phyloP scores from a whole-genome alignment of 2,329 filamentous ascomycete species.

The Colletotrichum orchidophilum region DNA sequence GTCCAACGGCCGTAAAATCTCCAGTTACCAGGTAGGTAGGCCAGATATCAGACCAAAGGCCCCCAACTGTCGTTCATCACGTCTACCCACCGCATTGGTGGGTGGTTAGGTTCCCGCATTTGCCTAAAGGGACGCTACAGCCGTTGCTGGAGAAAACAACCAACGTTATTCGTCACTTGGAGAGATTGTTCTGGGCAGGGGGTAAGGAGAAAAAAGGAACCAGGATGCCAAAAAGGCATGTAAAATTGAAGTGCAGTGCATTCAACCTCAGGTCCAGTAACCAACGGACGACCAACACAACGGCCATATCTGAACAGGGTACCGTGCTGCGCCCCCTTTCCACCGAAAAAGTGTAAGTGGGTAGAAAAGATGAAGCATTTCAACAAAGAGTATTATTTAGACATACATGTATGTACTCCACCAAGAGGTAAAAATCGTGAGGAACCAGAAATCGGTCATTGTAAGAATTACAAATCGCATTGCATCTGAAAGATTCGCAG shows the following conservation, averaged over 20 bases:
- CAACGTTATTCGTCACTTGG: not conserved
- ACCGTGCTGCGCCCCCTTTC: not conserved
- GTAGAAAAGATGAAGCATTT: not conserved
- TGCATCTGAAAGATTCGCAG: not conserved
- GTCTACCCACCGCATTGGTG: not conserved
- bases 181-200: not conserved
- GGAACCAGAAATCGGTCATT: not conserved
- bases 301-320: not conserved
- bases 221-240: not conserved
- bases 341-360: not conserved
- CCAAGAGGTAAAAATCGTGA: not conserved
- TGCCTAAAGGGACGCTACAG: not conserved
- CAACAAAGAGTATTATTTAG: not conserved
- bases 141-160: not conserved
- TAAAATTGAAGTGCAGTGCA: not conserved
- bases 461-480: not conserved
- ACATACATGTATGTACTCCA: too few species aligned
- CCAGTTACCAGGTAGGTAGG: not conserved
- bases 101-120: not conserved
- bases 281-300: not conserved
- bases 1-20: not conserved
- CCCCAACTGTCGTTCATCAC: conserved; percentile 33
- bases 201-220: not conserved
- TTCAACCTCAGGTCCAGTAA: not conserved
- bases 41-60: not conserved